These are phyloP conservation scores for Dryas integrifolia DNA, from an alignment of 331 rosid species.

Conservation along the genomic window DNA sequence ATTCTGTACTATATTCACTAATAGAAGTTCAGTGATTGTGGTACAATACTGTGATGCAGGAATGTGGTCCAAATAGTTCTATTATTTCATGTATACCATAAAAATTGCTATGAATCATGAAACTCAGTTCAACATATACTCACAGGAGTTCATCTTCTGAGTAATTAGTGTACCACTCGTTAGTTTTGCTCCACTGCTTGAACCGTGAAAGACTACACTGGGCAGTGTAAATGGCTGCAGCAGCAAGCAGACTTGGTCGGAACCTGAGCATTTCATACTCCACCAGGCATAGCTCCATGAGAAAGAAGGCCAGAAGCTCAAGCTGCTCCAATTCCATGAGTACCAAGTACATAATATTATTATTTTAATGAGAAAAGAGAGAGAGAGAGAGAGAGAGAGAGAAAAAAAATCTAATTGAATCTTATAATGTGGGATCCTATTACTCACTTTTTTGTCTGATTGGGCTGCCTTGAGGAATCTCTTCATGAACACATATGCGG, in stretches of 20 bases:
- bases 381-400: too few relatives aligned
- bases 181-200: conserved; percentile 68
- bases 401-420: neutral
- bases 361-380: too few relatives aligned
- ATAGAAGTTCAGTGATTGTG: too few relatives aligned
- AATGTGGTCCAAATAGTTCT: neutral
- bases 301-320: conserved; percentile 70
- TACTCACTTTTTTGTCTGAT: conserved; percentile 53
- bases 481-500: conserved; percentile 68
- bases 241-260: conserved; percentile 70
- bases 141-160: conserved; percentile 67
- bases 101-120: neutral
- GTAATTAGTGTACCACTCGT: conserved; percentile 62
- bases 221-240: conserved; percentile 87
- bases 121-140: conserved; percentile 31
- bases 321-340: conserved; percentile 50
- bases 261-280: conserved; percentile 71
- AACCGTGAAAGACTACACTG: conserved; percentile 49
- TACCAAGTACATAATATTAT: neutral
- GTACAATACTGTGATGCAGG: neutral
- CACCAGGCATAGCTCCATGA: conserved; percentile 73
- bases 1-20: too few relatives aligned
- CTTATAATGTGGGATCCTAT: neutral
- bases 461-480: conserved; percentile 75
- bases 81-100: neutral